Evolutionary conservation across 2,329 filamentous ascomycete genomes (phyloP), one percentile per base, ranked within the genome.

Genomic region (Phoma sp.): DNA sequence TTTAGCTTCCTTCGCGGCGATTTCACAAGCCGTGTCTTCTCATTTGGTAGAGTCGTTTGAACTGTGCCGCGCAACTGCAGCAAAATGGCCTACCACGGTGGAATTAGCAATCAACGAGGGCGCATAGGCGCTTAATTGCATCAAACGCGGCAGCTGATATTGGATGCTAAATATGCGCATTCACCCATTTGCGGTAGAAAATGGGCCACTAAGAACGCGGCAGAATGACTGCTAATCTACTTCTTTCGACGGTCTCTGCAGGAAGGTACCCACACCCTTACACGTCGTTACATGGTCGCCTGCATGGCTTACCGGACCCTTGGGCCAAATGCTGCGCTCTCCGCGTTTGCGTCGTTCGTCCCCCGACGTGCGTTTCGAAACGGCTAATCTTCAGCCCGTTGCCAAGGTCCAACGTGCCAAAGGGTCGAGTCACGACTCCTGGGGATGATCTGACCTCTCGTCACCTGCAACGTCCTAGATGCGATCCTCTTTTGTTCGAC

Each of bases 81-180:
- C 52, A 64, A 69, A 65, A 59, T 58, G 47, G 52, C 64, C 59
- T 18, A 18, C 18, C 18, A 18, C 18, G 18, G 18, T 18, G 54
- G 48, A 56, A 64, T 53, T 44, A 40, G 49, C 47, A 59, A 62
- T 61, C 37, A 54, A 41, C 29, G 43, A 52, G 57, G 56, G 48
- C 52, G 42, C 52, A 58, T 58, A 57, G 61, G 68, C 69, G 69
- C 68, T 61, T 70, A 71, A 71, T 65, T 66, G 62, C 58, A 57
- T 61, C 18, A 29, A 47, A 56, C 51, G 49, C 33, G 58, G 58
- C 32, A 58, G 39, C 40, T 39, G n/a, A 23, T 13, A 61, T 58
- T 61, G 62, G 61, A 44, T 55, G 51, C 59, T 61, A 66, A 61
- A 51, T 47, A 47, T 52, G 18, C 53, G 53, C 43, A 52, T 18